Base-by-base conservation (phyloP, 208 protist genomes). In the Leishmania arabica region DNA sequence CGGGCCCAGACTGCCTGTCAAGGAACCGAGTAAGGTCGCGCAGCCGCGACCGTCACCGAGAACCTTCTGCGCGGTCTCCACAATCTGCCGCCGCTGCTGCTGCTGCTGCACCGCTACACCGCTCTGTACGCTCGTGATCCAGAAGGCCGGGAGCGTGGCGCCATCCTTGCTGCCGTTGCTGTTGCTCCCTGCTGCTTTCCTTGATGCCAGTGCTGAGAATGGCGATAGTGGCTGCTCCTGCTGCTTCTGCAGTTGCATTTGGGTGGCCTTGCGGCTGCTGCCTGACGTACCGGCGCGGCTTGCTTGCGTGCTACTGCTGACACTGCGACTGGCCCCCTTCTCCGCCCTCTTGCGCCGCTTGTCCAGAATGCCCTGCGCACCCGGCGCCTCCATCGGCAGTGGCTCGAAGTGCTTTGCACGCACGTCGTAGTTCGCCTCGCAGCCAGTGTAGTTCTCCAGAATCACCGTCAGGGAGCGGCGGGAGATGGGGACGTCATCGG, bases 11-110 rank as follows among this genome's bases (percentile, higher is more conserved):
- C 80, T 65, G 42, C 80, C 90, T 1, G 77, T 64, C 5, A 71
- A 45, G 21, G 83, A 40, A 34, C 34, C 69, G 27, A 78, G 58
- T 75, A 97, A 77, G 31, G 86, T 90, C 31, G 75, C 87, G 80
- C 88, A 94, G 34, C 93, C 88, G 64, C 89, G 88, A 31, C 95
- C 95, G 89, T 97, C 93, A n/a, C 93, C 80, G 11, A 98, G 88
- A 27, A 89, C 82, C 62, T 86, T 76, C 77, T 96, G 90, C 54
- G 94, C 91, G 54, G 62, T 78, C 53, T 88, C 81, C 51, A 97
- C 70, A 49, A 88, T 86, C 64, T 84, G 89, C 17, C 89, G 88
- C 7, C 84, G 84, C 64, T 84, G 83, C 45, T 85, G 84, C 64
- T 84, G 83, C 45, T 89, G 89, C 79, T 94, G 89, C 71, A 74